A percentile compares a stretch with the other conserved stretches of the same genome.
Evolutionary conservation across 2,329 filamentous ascomycete genomes (phyloP).

Genomic region (Neonectria faginata): DNA sequence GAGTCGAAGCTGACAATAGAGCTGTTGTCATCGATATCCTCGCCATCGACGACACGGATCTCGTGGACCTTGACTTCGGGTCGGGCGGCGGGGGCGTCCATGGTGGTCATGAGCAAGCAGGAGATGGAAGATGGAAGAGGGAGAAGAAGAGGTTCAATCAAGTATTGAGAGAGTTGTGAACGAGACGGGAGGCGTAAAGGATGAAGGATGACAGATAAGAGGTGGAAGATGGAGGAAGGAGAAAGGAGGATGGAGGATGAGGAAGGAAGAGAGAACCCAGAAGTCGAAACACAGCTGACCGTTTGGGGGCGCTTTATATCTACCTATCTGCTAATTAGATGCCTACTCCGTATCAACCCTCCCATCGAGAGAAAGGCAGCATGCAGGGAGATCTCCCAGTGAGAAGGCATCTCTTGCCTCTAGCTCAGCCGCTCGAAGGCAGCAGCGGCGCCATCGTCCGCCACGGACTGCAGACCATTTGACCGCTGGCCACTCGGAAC

Average conservation of each 20-base stretch:
- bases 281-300: not conserved
- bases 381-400: not conserved
- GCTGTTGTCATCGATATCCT: conserved; percentile 29
- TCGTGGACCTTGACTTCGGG: conserved; percentile 19
- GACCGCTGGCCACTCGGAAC: not conserved
- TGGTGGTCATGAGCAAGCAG: conserved; percentile 22
- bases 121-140: not conserved
- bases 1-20: conserved; percentile 44
- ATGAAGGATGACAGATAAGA: not conserved
- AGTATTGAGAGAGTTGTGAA: not conserved
- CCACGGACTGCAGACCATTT: too few relatives aligned
- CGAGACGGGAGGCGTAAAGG: not conserved
- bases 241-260: not conserved
- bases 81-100: conserved; percentile 27
- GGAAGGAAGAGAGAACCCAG: too few relatives aligned
- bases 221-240: not conserved
- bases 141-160: not conserved
- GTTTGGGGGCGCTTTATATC: not conserved
- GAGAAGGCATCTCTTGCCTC: not conserved
- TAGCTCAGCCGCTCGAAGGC: conserved; percentile 16
- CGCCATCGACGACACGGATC: conserved; percentile 25
- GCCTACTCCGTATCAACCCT: not conserved
- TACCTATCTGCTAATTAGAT: too few relatives aligned
- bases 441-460: conserved; percentile 15
- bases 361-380: not conserved